These are phyloP conservation scores for Nannochloropsis oceanica DNA, from an alignment of 108 stramenopile genomes.

Conservation along the genomic window DNA sequence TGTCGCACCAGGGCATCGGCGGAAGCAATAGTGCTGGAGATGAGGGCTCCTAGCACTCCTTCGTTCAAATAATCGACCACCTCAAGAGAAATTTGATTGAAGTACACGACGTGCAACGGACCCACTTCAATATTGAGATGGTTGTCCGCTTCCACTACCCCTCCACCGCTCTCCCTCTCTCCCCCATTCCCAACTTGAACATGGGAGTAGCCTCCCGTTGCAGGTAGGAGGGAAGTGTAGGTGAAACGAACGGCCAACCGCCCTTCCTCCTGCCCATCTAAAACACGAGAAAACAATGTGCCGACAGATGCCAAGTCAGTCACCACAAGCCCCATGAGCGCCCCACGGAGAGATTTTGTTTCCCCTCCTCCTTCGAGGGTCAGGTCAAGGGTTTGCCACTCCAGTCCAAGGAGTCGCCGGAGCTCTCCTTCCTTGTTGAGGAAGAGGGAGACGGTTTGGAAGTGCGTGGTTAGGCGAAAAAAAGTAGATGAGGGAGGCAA, in stretches of 20 bases:
- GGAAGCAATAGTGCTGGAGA: neutral
- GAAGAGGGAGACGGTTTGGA: neutral
- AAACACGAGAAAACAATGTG: neutral
- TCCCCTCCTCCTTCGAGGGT: neutral
- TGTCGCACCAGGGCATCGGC: neutral
- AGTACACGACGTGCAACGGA: conserved; percentile 1
- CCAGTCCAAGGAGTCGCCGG: neutral
- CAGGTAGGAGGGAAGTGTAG: neutral
- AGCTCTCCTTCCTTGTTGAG: conserved; percentile 21
- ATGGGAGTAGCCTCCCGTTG: neutral
- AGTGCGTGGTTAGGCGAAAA: neutral
- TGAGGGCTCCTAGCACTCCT: conserved; percentile 10
- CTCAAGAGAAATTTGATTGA: conserved; percentile 23
- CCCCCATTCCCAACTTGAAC: neutral
- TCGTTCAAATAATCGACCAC: conserved; percentile 19
- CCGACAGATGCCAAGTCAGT: neutral
- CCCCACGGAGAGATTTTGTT: neutral
- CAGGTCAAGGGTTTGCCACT: neutral
- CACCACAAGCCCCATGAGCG: neutral
- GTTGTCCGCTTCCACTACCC: neutral
- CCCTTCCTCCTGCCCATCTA: neutral
- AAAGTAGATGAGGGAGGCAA: neutral
- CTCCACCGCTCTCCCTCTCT: neutral
- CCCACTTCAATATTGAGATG: neutral
- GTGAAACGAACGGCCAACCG: neutral